Conservation (phyloP, 306 rosid species). For the Cicer pinnatifidum region DNA sequence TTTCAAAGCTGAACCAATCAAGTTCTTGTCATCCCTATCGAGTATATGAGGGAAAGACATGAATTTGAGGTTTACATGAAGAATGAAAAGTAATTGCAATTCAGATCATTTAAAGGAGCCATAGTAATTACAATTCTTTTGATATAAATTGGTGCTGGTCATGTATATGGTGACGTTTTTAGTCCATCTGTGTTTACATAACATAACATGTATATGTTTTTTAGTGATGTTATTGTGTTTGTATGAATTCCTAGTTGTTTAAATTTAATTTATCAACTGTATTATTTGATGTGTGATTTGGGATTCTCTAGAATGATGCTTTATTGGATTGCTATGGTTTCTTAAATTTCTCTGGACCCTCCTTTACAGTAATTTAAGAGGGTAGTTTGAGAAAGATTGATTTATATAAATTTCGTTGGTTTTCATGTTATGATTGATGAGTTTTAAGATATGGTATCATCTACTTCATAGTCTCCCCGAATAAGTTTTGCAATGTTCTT, state of each 20-base stretch:
- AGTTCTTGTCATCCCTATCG: neutral
- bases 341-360: slow-evolving; percentile 22
- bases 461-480: slow-evolving; percentile 10
- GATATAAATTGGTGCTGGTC: neutral
- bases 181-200: neutral
- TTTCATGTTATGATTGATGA: neutral
- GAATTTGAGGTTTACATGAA: slow-evolving; percentile 19
- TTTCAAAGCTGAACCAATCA: slow-evolving; percentile 25
- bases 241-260: neutral
- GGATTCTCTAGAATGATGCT: neutral
- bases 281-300: slow-evolving; percentile 12
- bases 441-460: slow-evolving; percentile 2
- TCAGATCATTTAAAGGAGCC: neutral
- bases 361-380: slow-evolving; percentile 1
- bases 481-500: slow-evolving; percentile 6
- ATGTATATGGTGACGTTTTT: slow-evolving; percentile 17
- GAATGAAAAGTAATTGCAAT: neutral
- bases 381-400: neutral
- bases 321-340: neutral
- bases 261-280: slow-evolving; percentile 8
- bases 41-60: slow-evolving; percentile 9
- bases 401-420: neutral
- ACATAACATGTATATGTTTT: neutral
- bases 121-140: slow-evolving; percentile 11
- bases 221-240: slow-evolving; percentile 4